A percentile compares a stretch with the other conserved stretches of the same genome.
phyloP scores from a whole-genome alignment of 192 early-diverging fungal species.

The Backusella psychrophila region DNA sequence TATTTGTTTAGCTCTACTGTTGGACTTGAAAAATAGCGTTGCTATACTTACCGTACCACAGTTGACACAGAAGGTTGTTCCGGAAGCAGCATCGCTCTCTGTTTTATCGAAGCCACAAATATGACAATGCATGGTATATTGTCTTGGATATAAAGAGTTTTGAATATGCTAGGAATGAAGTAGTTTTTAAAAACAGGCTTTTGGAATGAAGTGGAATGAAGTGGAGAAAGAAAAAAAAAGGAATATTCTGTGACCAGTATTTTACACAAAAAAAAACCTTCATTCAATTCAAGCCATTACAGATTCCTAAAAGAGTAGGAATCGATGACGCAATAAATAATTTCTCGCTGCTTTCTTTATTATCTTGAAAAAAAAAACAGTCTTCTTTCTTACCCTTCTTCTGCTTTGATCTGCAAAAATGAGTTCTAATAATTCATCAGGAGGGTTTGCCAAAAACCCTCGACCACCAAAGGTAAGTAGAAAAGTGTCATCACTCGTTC shows the following conservation, averaged over 20 bases:
- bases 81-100: conserved; percentile 19
- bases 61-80: conserved; percentile 24
- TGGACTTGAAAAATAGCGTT: no score
- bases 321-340: neutral
- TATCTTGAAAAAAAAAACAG: neutral
- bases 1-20: no score
- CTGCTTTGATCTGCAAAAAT: neutral
- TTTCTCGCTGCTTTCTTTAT: neutral
- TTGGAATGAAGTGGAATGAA: no score
- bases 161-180: no score
- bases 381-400: neutral
- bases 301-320: neutral
- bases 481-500: neutral
- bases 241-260: no score
- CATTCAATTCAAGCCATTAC: neutral
- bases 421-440: conserved; percentile 19
- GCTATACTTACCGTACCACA: conserved; percentile 20
- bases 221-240: no score
- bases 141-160: no score
- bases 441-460: conserved; percentile 33
- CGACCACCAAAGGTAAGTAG: conserved; percentile 33
- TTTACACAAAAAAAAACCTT: no score
- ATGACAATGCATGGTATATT: conserved; percentile 17
- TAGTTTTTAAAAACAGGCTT: no score
- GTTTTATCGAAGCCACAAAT: conserved; percentile 28